Evolutionary conservation across 441 rosid genomes (phyloP), one percentile per base, ranked within the genome.

Genomic region (Manihot esculenta): DNA sequence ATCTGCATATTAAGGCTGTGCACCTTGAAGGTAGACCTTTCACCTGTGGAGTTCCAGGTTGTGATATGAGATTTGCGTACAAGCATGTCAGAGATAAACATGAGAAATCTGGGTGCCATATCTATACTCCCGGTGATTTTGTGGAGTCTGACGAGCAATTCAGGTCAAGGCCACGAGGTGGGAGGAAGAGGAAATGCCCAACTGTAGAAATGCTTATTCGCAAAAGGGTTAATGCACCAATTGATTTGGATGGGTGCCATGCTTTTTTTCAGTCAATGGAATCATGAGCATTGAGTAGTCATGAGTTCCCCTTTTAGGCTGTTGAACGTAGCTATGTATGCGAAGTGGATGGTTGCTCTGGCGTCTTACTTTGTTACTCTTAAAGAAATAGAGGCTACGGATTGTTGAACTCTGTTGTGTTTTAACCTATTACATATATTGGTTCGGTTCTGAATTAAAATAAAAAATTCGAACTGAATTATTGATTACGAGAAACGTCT

Each of bases 51-150:
- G 80, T 87, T 78, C 60, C 84, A 10, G 85, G 81, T 21, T 94
- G 99, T 75, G 88, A 85, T 26, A 80, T 72, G 94, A 87, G 83
- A 75, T 94, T 94, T 73, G 73, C 94, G 1, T 94, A 82, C 82
- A 92, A 87, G 76, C 97, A 94, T 58, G 94, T 92, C 4, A 86
- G 97, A 70, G 87, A 92, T 77, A 85, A 85, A 10, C 99, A 94
- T 15, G 94, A 94, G 80, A 88, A 88, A 27, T 79, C 91, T 0
- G 84, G 85, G 0, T 44, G 78, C 76, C 99, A 92, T 55, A 18
- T 83, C 24, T 89, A 86, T 63, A 73, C 84, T 64, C 80, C 84
- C 24, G 99, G 99, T n/a, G 95, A 94, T 74, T 94, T 90, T 54
- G 77, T 77, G 7, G 94, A 84, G 69, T 66, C 86, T 0, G 99